Evolutionary conservation across 306 rosid species (phyloP), one percentile per base, ranked within the genome.

Genomic region (Castanospermum australe): DNA sequence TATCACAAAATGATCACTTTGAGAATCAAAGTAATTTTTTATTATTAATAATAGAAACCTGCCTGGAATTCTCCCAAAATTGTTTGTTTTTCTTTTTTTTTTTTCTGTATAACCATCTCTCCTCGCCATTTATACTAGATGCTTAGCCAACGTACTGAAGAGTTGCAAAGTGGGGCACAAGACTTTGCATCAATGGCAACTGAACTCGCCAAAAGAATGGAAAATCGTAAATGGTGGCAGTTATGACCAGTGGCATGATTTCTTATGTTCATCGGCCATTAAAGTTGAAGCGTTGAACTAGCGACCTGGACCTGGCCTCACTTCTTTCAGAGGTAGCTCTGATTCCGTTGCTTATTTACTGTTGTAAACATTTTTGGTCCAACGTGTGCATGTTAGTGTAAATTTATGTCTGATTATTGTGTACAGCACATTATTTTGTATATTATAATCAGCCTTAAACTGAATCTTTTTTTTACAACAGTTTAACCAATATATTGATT

Each of bases 191-290:
- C 94, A 25, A 78, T 89, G 97, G 97, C 97, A 48, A 79, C 68
- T 52, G 95, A 94, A 83, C 89, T 92, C 12, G 89, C 91, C 54
- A 89, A 88, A 82, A 87, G 82, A 77, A 88, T 92, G 94, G 97
- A 92, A 87, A 91, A 85, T 83, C 94, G 94, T 39, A 92, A 94
- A 87, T 92, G 98, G 98, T 94, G 98, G 97, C 93, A 94, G 55
- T 63, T 92, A 77, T 92, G 81, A 79, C 18, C 18, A 51, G 67
- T 45, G 79, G 83, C 65, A 30, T 67, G 84, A 55, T 61, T 75
- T 68, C 5, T 67, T 64, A 41, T 33, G 68, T 13, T 13, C 54
- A 22, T 70, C 5, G 17, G 8, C 69, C 48, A 30, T 28, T 32
- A 6, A 71, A 72, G 60, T 54, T 67, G 67, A 71, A 55, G 18